These are phyloP conservation scores for Kalaharituber pfeilii DNA, from an alignment of 2,329 filamentous ascomycete genomes.

Conservation along the genomic window DNA sequence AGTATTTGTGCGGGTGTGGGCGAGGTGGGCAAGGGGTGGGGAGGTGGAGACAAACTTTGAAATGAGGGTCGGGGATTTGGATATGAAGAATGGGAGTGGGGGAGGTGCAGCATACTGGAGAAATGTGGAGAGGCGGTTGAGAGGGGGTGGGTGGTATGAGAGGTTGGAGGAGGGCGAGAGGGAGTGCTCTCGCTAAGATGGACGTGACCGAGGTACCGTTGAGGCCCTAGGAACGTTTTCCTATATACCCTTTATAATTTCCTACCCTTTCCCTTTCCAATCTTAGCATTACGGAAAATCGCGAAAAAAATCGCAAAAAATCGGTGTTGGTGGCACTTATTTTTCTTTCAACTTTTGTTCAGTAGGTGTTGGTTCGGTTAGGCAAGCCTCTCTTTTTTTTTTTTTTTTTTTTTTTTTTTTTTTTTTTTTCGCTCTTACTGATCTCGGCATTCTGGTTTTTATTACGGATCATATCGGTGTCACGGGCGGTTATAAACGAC, in stretches of 20 bases:
- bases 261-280: not conserved
- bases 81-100: slow-evolving; percentile 22
- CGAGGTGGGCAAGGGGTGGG: slow-evolving; percentile 15
- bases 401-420: too few species aligned
- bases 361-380: too few species aligned
- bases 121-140: slow-evolving; percentile 20
- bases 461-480: too few species aligned
- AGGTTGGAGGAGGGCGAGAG: slow-evolving; percentile 12
- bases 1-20: slow-evolving; percentile 19
- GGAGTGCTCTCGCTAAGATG: not conserved
- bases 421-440: too few species aligned
- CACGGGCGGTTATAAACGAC: too few species aligned
- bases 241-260: not conserved
- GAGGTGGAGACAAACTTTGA: slow-evolving; percentile 23
- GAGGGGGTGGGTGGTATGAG: slow-evolving; percentile 21
- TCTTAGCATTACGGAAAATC: not conserved
- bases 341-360: too few species aligned
- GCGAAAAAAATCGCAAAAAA: too few species aligned
- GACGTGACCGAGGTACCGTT: not conserved
- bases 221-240: not conserved
- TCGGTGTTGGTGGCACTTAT: too few species aligned
- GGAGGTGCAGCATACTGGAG: slow-evolving; percentile 22
- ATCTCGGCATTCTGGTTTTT: too few species aligned
- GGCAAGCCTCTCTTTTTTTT: too few species aligned
- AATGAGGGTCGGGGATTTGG: slow-evolving; percentile 21